Evolutionary conservation across 371 early-diverging fungal species (phyloP).

Genomic region (Mucor piriformis): DNA sequence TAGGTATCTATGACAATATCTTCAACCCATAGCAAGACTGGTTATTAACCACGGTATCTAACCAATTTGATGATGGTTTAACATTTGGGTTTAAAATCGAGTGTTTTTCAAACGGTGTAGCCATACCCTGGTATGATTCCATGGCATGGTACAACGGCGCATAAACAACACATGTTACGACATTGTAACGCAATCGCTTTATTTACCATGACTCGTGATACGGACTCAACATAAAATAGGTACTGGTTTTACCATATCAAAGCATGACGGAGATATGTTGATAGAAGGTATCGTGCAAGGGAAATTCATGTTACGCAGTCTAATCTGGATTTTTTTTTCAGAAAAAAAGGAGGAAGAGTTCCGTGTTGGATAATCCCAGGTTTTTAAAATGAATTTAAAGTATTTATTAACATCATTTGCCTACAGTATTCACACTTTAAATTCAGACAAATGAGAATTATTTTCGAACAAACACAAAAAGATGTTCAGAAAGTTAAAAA

Average conservation of each 20-base stretch:
- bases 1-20: no score
- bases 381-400: constrained; percentile 40
- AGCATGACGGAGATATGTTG: constrained; percentile 64
- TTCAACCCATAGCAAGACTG: no score
- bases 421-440: no score
- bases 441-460: no score
- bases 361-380: constrained; percentile 37
- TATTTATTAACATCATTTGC: neutral
- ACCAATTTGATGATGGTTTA: constrained; percentile 12
- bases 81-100: constrained; percentile 26
- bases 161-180: constrained; percentile 5
- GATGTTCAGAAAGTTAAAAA: no score
- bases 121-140: constrained; percentile 31
- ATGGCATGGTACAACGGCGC: constrained; percentile 44
- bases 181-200: constrained; percentile 9
- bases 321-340: constrained; percentile 31
- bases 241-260: constrained; percentile 64
- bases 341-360: constrained; percentile 28
- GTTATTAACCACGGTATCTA: no score
- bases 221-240: constrained; percentile 52
- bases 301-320: constrained; percentile 40
- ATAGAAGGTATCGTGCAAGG: constrained; percentile 62
- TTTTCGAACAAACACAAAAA: no score
- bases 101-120: constrained; percentile 9
- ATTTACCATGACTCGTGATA: constrained; percentile 17